A percentile compares a stretch with the other conserved stretches of the same genome.
Conservation (phyloP, 208 protist species). For the Zelonia costaricensis region DNA sequence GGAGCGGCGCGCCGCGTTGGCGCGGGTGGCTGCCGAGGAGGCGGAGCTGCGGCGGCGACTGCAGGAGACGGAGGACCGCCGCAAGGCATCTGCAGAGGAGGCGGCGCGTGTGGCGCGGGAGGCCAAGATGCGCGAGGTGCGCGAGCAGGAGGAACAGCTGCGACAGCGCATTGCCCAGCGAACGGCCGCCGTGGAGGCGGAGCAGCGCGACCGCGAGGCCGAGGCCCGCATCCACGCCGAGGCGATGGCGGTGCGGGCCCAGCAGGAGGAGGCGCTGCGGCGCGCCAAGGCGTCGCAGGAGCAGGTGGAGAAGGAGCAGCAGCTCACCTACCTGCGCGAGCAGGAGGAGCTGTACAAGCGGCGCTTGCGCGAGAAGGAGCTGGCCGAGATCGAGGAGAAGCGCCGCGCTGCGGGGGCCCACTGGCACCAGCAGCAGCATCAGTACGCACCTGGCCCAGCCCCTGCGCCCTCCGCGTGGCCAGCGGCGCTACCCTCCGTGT, state of each 20-base stretch:
- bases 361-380: conserved; percentile 49
- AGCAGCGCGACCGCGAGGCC: conserved; percentile 12
- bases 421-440: conserved; percentile 13
- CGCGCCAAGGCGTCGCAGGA: conserved; percentile 26
- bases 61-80: conserved; percentile 43
- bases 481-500: not conserved
- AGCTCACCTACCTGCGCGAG: conserved; percentile 48
- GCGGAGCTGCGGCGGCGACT: conserved; percentile 59
- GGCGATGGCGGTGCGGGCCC: conserved; percentile 23
- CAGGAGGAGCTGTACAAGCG: conserved; percentile 61
- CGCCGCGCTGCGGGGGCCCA: conserved; percentile 24
- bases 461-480: not conserved
- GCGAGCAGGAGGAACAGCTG: conserved; percentile 77
- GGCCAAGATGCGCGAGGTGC: conserved; percentile 41
- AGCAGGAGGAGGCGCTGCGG: conserved; percentile 44
- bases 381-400: conserved; percentile 40
- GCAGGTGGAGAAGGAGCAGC: conserved; percentile 31
- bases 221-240: conserved; percentile 33
- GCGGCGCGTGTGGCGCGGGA: conserved; percentile 27
- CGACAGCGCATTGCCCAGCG: conserved; percentile 50
- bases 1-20: conserved; percentile 41
- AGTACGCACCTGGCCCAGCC: conserved; percentile 3
- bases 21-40: conserved; percentile 66
- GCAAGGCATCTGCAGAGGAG: conserved; percentile 42
- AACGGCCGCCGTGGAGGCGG: conserved; percentile 22